A percentile compares a stretch with the other conserved stretches of the same genome.
These are phyloP conservation scores for Chenopodium suecicum DNA, from an alignment of 148 eudicot species.

Conservation along the genomic window DNA sequence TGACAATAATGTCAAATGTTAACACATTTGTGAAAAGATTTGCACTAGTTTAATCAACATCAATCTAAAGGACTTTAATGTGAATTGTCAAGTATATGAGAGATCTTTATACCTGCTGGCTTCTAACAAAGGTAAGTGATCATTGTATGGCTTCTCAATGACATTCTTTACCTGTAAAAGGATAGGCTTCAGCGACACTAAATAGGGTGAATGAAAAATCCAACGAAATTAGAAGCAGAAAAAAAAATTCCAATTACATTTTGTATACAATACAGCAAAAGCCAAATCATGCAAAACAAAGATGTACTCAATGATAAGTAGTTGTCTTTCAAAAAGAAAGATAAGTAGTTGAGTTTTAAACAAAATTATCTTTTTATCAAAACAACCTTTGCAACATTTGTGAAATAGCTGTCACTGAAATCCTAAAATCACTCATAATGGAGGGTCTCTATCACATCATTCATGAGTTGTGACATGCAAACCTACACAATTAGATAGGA, in stretches of 20 bases:
- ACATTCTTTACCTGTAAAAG: slow-evolving; percentile 86
- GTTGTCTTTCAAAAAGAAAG: too few species aligned
- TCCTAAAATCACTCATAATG: neutral
- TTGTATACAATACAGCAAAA: neutral
- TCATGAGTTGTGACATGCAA: neutral
- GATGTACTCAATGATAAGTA: neutral
- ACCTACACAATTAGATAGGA: neutral
- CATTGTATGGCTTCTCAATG: slow-evolving; percentile 91
- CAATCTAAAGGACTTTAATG: neutral
- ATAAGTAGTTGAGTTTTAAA: too few species aligned
- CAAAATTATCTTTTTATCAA: neutral
- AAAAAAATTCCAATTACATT: neutral
- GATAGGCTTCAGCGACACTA: neutral
- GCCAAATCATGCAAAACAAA: neutral
- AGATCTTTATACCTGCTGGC: slow-evolving; percentile 74
- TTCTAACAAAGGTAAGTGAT: slow-evolving; percentile 88
- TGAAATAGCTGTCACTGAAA: neutral
- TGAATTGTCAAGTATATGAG: neutral
- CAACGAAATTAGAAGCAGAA: neutral
- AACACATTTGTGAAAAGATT: neutral
- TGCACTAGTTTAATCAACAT: neutral
- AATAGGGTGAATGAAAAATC: neutral
- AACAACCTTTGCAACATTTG: neutral
- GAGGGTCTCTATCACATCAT: neutral
- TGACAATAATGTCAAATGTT: neutral